Base-by-base conservation (phyloP, 2,329 filamentous ascomycete species). In the Pestalotiopsis sp. region DNA sequence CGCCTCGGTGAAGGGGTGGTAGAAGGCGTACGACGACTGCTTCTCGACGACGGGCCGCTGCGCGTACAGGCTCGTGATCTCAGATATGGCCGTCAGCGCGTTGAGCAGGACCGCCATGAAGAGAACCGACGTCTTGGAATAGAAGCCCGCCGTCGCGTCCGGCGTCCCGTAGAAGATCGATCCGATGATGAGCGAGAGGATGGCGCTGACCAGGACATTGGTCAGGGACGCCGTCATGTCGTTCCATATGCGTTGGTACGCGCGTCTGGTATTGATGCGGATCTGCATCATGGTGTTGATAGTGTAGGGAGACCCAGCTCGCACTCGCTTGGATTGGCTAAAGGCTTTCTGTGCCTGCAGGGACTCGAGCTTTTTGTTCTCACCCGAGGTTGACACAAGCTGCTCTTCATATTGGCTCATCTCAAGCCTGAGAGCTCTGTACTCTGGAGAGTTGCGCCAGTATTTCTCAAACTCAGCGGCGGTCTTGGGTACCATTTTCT, bases 401-500 rank as follows among this genome's bases (percentile, higher is more conserved):
- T 84, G 78, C 4, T 80, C 68, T 58, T 89, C 82, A 68, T 90
- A 84, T 0, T 79, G 76, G 2, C 83, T 80, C 27, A 91, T 87
- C 17, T 90, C 85, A 2, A 74, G 70, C 52, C 82, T 76, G 0
- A 89, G 74, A 0, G 75, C 74, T 2, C 76, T 70, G 70, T 79
- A 86, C 66, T 87, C 84, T 0, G 78, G 73, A 1, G 85, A 88
- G 27, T 81, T 73, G 20, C 76, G 77, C 84, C 85, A 86, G 65
- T 80, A 80, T 1, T 70, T 66, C 70, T 85, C 91, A 73, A 93
- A 93, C 1, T 93, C 92, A 60, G 92, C 90, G 0, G 92, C 85
- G 0, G 91, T 93, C 3, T 90, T 85, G 0, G 92, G 92, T 0
- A 91, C 88, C 62, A 81, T 83, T 67, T 83, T 79, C 73, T 92